phyloP scores from a whole-genome alignment of 306 rosid species.

The Leucaena leucocephala region DNA sequence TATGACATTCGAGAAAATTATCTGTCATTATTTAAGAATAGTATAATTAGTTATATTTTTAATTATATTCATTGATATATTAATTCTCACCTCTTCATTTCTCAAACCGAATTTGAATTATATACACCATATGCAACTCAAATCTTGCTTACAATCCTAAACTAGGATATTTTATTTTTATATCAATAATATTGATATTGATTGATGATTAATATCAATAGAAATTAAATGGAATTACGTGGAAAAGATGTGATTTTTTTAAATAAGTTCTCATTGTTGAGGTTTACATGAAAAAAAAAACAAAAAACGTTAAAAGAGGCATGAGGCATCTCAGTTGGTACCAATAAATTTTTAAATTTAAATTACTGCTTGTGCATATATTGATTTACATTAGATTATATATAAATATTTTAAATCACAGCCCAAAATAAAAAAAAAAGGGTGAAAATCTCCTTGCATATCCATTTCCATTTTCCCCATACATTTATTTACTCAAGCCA shows the following conservation, averaged over 20 bases:
- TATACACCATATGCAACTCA: too few species aligned
- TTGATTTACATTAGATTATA: too few species aligned
- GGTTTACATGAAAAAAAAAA: neutral
- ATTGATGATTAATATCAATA: too few species aligned
- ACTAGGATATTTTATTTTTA: neutral
- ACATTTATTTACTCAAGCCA: too few species aligned
- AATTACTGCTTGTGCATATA: too few species aligned
- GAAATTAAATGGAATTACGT: too few species aligned
- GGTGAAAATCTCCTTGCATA: conserved; percentile 47
- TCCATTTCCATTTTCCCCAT: conserved; percentile 19
- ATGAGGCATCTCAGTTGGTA: too few species aligned
- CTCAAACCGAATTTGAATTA: neutral
- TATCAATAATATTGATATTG: too few species aligned
- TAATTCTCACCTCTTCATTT: neutral
- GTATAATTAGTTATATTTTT: neutral
- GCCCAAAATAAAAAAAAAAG: neutral
- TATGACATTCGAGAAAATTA: neutral
- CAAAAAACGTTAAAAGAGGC: too few species aligned
- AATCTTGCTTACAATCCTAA: neutral
- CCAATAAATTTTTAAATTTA: too few species aligned
- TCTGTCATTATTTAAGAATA: too few species aligned
- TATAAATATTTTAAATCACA: neutral
- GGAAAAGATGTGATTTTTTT: neutral
- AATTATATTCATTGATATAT: too few species aligned
- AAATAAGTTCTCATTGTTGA: neutral